phyloP scores from a whole-genome alignment of 352 stramenopile genomes.

The Pythium plurisporium region DNA sequence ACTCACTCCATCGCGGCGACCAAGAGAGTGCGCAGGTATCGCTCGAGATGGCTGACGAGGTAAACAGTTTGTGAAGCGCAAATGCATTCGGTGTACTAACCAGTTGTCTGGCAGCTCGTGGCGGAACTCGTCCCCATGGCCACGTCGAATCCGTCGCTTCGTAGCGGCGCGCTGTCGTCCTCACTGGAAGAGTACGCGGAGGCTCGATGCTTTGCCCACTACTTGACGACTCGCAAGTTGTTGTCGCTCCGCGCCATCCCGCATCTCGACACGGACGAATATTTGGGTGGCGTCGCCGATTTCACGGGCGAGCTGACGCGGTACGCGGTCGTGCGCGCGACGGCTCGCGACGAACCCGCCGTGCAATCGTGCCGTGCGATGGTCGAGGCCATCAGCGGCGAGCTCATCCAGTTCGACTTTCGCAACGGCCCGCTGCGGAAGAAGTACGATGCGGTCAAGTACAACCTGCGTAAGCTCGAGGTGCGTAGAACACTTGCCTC shows the following conservation, averaged over 20 bases:
- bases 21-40: constrained; percentile 44
- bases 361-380: constrained; percentile 81
- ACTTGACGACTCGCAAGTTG: constrained; percentile 59
- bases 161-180: constrained; percentile 71
- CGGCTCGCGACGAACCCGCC: constrained; percentile 70
- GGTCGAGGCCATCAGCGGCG: constrained; percentile 83
- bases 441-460: constrained; percentile 95
- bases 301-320: constrained; percentile 90
- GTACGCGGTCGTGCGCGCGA: constrained; percentile 88
- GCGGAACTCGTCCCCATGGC: constrained; percentile 82
- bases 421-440: constrained; percentile 89
- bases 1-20: constrained; percentile 89
- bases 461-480: constrained; percentile 92
- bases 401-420: constrained; percentile 94
- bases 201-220: constrained; percentile 90
- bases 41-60: constrained; percentile 48
- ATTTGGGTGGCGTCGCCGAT: constrained; percentile 93
- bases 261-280: constrained; percentile 82
- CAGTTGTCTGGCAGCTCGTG: constrained; percentile 39
- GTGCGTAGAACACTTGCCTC: no score
- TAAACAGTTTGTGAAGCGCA: no score
- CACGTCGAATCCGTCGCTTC: constrained; percentile 75
- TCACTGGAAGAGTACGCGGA: constrained; percentile 94
- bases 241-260: constrained; percentile 47
- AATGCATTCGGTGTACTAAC: no score